Evolutionary conservation across 768 basidiomycete species (phyloP), one percentile per base, ranked within the genome.

Genomic region (Termitomyces sp.): DNA sequence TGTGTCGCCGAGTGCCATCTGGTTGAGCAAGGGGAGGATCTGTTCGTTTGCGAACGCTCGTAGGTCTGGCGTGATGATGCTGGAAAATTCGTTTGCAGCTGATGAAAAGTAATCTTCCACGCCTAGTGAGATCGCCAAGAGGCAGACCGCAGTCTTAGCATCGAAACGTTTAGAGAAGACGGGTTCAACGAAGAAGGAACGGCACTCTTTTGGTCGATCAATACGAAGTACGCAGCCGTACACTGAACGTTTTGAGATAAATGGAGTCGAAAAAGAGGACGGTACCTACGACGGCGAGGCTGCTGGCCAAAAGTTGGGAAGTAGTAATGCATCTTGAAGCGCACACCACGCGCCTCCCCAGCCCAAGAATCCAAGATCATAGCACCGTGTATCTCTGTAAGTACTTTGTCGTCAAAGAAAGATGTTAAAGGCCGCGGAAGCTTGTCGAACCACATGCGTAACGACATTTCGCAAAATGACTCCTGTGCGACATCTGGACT

Each of bases 401-500:
- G 79, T 3, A 74, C 67, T 61, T 75, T 76, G 14, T 75, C 72
- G 1, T 74, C 76, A 10, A 86, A 73, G 12, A 72, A 64, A 58
- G 86, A 83, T 0, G 84, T 81, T 53, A 88, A 80, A 1, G 86
- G 88, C 46, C 77, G 76, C 1, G 87, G 86, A 46, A 90, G 78
- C 14, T 80, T 68, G n/a, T 86, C 85, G 63, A 80, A 86, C 67
- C 84, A 89, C 1, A 69, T 69, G 59, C 85, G 84, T 1, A 90
- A 69, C 0, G 78, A 75, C 43, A 76, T 68, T 2, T 72, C 2
- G 32, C 20, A 20, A 13, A 6, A 30, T 14, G 52, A 28, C n/a
- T 53, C 38, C n/a, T 40, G 38, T 14, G n/a, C 3, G 13, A 14
- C 16, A n/a, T 9, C n/a, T 28, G 9, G 10, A 12, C n/a, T 30